Percentiles rank a stretch among this genome's conserved stretches.
phyloP scores from a whole-genome alignment of 805 yeast genomes.

The Saccharomycopsis amapae region DNA sequence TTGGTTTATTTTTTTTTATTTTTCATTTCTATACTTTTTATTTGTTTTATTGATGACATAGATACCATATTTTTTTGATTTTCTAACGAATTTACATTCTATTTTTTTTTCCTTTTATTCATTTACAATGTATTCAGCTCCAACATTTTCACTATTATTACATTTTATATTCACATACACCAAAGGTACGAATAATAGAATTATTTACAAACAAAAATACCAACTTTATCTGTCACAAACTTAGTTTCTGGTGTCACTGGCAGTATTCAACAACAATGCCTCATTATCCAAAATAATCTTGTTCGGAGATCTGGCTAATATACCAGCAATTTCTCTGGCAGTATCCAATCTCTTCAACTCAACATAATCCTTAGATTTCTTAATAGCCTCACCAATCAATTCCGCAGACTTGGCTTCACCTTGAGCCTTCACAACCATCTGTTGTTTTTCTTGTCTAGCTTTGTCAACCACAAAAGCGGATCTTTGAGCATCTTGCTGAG shows the following conservation, averaged over 20 bases:
- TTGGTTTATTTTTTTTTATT: too few species aligned
- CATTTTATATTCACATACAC: neutral
- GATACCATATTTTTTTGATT: neutral
- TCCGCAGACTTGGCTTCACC: conserved; percentile 99
- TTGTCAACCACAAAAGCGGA: conserved; percentile 96
- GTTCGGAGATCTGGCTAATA: conserved; percentile 84
- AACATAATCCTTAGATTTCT: conserved; percentile 91
- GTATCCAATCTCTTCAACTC: conserved; percentile 96
- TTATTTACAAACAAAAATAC: too few species aligned
- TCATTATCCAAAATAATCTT: conserved; percentile 86
- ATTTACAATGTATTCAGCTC: neutral
- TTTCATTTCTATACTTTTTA: too few species aligned
- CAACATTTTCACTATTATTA: neutral
- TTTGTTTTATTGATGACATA: too few species aligned
- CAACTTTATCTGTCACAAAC: too few species aligned
- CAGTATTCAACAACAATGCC: conserved; percentile 83
- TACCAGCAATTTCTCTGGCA: conserved; percentile 89
- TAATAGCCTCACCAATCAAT: conserved; percentile 97
- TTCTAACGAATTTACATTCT: neutral
- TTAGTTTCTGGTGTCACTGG: conserved; percentile 68
- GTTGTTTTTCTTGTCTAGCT: conserved; percentile 96
- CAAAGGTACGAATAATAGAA: neutral
- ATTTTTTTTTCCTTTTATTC: neutral
- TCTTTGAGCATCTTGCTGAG: conserved; percentile 98
- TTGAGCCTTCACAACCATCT: conserved; percentile 91